Evolutionary conservation across 371 early-diverging fungal species (phyloP), one percentile per base, ranked within the genome.

Genomic region (Nematocida sp.): DNA sequence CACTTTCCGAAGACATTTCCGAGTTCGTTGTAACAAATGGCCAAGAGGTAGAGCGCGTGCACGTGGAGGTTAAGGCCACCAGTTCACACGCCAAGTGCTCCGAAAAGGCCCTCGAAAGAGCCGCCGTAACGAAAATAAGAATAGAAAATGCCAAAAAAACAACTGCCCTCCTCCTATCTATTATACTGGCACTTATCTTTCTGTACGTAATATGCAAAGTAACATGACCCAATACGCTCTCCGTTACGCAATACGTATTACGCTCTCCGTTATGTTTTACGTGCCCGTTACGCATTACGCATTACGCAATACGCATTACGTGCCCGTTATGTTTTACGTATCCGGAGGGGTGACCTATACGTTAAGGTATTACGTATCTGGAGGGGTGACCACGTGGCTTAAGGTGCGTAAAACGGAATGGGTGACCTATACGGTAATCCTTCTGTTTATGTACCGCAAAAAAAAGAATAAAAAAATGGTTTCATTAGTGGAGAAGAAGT

Each of bases 61-160:
- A 71, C 30, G 16, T 61, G 20, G 75, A 57, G 9, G 75, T 71
- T 18, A 60, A 61, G 9, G 11, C 16, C 25, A 30, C 75, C 7
- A 33, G 33, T 54, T 23, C 20, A 16, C 61, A 71, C 9, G 45
- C 75, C 30, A 32, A 60, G 18, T 30, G 25, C 33, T n/a, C 75
- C 5, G 36, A 61, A 26, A 48, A 16, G 0, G 1, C 59, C 9
- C 56, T 71, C 23, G 33, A 61, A 16, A 61, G 59, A 20, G 20
- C 36, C 7, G 25, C 63, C 13, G 32, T 23, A 18, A 61, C 49
- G 51, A 51, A 26, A 49, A 71, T 71, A 23, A 32, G 51, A 36
- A 51, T 61, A 16, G 5, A 64, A 20, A 71, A 71, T n/a, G 75
- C 75, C 5, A 71, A 71, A 33, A 71, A 61, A 63, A 42, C 51